Evolutionary conservation across 352 stramenopile genomes (phyloP), one percentile per base, ranked within the genome.

Genomic region (Phytopythium mirpurense): DNA sequence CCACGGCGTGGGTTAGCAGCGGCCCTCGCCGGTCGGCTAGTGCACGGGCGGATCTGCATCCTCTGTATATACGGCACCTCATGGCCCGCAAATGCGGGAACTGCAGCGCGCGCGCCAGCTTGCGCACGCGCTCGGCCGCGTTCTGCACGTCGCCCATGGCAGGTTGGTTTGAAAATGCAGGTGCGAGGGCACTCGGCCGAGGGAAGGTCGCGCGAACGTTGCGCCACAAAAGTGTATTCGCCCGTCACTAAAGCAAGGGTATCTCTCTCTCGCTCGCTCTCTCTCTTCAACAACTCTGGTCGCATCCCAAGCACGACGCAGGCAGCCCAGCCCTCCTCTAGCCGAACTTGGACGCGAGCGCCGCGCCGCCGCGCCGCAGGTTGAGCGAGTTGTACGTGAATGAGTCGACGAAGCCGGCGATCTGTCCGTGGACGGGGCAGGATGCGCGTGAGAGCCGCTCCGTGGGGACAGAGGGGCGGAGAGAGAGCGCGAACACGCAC

Each of bases 381-480:
- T 90, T 58, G 34, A 90, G 72, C 58, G 78, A 90, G 59, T 90
- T 87, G 69, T 92, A 90, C 72, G 88, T 87, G 68, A 93, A 88
- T 43, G 83, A 88, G 51, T 93, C 83, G 41, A 93, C 73, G 53
- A 93, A 93, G 34, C 83, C 78, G n/a, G 83, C 83, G 54, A 93
- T 93, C 83, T 93, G 57, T n/a, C n/a, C n/a, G n/a, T n/a, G n/a
- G n/a, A n/a, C n/a, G 10, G 50, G 5, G 36, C 23, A 16, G 14
- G 42, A 31, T 4, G 32, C 7, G 32, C 6, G 32, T 36, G 32
- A 36, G 32, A 11, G 32, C 7, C 32, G 32, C 32, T 32, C 9
- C 29, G 5, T 32, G 29, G 5, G 29, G 9, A 11, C 32, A 36
- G 32, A 11, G 11, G 32, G 2, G 5, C 7, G 11, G 3, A 16